Percentiles rank a stretch among this genome's conserved stretches.
These are phyloP conservation scores for Phylloporus scabripes DNA, from an alignment of 768 basidiomycete genomes.

Conservation along the genomic window DNA sequence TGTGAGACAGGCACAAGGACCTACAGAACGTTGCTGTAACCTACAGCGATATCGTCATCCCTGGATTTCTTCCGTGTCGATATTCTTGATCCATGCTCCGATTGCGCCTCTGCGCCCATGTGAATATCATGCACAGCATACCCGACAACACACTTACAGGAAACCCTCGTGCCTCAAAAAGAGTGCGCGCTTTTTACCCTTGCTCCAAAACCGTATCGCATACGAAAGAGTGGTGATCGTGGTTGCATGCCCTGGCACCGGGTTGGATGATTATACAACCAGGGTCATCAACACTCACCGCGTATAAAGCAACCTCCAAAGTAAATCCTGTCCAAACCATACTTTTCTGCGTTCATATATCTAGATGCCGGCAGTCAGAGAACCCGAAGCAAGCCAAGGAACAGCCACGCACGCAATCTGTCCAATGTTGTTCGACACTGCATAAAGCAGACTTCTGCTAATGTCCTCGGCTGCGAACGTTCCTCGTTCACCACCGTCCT, in stretches of 20 bases:
- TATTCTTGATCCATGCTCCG: conserved; percentile 98
- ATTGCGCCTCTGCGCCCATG: conserved; percentile 66
- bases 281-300: conserved; percentile 47
- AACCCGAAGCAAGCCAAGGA: background rate
- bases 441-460: conserved; percentile 89
- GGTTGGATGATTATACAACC: conserved; percentile 4
- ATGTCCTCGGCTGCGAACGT: conserved; percentile 90
- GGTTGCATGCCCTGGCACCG: conserved; percentile 76
- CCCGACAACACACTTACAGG: conserved; percentile 55
- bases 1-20: conserved; percentile 8
- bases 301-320: conserved; percentile 99
- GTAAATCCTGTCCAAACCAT: conserved; percentile 93
- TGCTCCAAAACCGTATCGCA: conserved; percentile 99
- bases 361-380: conserved; percentile 18
- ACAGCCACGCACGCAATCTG: conserved; percentile 85
- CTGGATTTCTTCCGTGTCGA: conserved; percentile 44
- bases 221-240: conserved; percentile 97
- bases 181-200: conserved; percentile 91
- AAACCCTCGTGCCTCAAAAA: conserved; percentile 98
- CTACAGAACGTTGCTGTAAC: background rate
- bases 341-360: conserved; percentile 99
- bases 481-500: conserved; percentile 46
- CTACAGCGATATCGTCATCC: conserved; percentile 1
- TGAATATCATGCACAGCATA: background rate
- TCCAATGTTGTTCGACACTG: conserved; percentile 97